Conservation (phyloP, 768 basidiomycete genomes). For the button mushroom (Agaricus bisporus) region DNA sequence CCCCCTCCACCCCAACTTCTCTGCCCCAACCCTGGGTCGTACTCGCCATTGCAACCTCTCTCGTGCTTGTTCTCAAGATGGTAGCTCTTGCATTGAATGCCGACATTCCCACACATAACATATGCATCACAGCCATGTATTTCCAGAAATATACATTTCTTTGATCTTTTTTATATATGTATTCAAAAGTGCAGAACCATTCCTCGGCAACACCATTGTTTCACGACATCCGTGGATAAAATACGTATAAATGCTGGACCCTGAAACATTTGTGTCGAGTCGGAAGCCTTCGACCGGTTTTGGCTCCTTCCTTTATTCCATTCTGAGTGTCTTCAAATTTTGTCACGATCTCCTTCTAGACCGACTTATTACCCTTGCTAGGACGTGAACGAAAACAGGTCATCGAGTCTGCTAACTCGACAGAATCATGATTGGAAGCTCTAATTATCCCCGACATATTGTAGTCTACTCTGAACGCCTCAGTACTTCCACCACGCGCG, state of each 20-base stretch:
- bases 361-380: neutral
- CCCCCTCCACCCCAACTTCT: neutral
- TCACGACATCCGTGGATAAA: neutral
- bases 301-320: neutral
- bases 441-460: neutral
- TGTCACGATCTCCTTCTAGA: conserved; percentile 4
- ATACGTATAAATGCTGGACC: neutral
- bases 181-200: too few relatives aligned
- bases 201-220: neutral
- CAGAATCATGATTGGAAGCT: neutral
- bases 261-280: neutral
- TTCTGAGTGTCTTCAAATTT: neutral
- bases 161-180: too few relatives aligned
- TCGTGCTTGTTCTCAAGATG: neutral
- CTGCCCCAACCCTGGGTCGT: neutral
- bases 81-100: too few relatives aligned
- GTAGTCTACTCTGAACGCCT: neutral
- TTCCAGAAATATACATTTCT: too few relatives aligned
- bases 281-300: too few relatives aligned
- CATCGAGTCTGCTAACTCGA: neutral
- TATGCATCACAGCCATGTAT: too few relatives aligned
- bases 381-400: conserved; percentile 2
- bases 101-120: too few relatives aligned
- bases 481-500: neutral
- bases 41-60: neutral